Evolutionary conservation across 768 basidiomycete genomes (phyloP), one percentile per base, ranked within the genome.

Genomic region (Leccinum disarticulatum): DNA sequence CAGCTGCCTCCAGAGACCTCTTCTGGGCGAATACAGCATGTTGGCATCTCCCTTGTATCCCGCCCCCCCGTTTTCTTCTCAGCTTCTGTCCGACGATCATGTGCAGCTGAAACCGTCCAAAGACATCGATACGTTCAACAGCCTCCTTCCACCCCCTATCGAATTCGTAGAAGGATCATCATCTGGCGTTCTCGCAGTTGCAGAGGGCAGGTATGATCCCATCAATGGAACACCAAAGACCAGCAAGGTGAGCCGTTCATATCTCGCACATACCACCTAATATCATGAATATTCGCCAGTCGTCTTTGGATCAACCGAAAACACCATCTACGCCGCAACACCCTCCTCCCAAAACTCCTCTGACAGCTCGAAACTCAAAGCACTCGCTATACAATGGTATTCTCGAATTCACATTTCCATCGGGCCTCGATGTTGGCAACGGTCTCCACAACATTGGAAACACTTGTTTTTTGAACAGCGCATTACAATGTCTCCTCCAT

Each of bases 401-500:
- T 36, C 80, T 92, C 53, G 87, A 90, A 64, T 74, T 80, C 49
- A 69, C 85, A 46, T 92, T 88, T 88, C 87, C 88, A 1, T 55
- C 71, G 25, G 73, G 70, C 14, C 79, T 69, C 53, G 76, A 68
- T 55, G 71, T 82, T 54, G 89, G 83, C 43, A 73, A 70, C 53
- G 95, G 95, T 1, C 77, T 98, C 50, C 80, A 83, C 68, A 98
- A 98, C 74, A 87, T 78, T 28, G 93, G 93, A 50, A 98, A 98
- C 70, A 96, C 93, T 2, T 99, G 97, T 75, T 99, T 96, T 73
- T 78, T 98, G 66, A 99, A 99, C 73, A 94, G 93, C 64, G 91
- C 89, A 22, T 76, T 98, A 52, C 97, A 99, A 77, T 94, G 93
- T 67, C 82, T 98, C 53, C 74, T 97, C 14, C 95, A 98, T 69